A percentile compares a stretch with the other conserved stretches of the same genome.
Evolutionary conservation across 768 basidiomycete species (phyloP).

Genomic region (Pleurotus eryngii): DNA sequence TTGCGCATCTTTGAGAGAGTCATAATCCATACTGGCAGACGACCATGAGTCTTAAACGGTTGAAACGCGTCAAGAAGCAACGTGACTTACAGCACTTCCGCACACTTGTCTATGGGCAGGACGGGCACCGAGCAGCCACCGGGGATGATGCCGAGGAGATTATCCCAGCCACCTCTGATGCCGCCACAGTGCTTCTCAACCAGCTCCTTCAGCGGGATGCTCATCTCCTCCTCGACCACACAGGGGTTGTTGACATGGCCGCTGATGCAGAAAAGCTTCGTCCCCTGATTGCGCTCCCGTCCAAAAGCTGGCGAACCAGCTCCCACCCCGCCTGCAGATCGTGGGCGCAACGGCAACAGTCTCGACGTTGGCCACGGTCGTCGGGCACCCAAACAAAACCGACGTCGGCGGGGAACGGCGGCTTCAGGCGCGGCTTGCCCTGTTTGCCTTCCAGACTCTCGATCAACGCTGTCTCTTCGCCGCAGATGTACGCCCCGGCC

Average conservation of each 20-base stretch:
- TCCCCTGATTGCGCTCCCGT: slow-evolving; percentile 88
- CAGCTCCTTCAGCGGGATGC: slow-evolving; percentile 89
- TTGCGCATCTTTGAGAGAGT: slow-evolving; percentile 93
- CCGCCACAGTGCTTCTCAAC: slow-evolving; percentile 98
- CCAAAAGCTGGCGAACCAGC: slow-evolving; percentile 97
- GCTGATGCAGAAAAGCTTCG: slow-evolving; percentile 95
- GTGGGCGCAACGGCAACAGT: slow-evolving; percentile 98
- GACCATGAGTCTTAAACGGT: slow-evolving; percentile 4
- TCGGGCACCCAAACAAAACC: slow-evolving; percentile 95
- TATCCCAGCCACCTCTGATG: slow-evolving; percentile 93
- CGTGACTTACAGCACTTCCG: slow-evolving; percentile 77
- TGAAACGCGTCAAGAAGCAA: not conserved
- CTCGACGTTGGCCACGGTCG: slow-evolving; percentile 98
- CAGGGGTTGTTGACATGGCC: slow-evolving; percentile 99
- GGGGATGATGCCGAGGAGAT: slow-evolving; percentile 93
- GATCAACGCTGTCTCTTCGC: slow-evolving; percentile 97
- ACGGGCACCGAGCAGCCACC: slow-evolving; percentile 95
- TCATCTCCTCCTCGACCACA: slow-evolving; percentile 99
- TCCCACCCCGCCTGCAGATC: slow-evolving; percentile 82
- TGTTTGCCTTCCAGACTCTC: slow-evolving; percentile 98
- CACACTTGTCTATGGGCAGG: slow-evolving; percentile 77
- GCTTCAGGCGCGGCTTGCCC: slow-evolving; percentile 96
- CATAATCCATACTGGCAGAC: slow-evolving; percentile 84
- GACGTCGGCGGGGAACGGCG: slow-evolving; percentile 98
- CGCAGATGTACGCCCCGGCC: slow-evolving; percentile 97